These are phyloP conservation scores for Thymus mandschuricus DNA, from an alignment of 257 asterid species.

Conservation along the genomic window DNA sequence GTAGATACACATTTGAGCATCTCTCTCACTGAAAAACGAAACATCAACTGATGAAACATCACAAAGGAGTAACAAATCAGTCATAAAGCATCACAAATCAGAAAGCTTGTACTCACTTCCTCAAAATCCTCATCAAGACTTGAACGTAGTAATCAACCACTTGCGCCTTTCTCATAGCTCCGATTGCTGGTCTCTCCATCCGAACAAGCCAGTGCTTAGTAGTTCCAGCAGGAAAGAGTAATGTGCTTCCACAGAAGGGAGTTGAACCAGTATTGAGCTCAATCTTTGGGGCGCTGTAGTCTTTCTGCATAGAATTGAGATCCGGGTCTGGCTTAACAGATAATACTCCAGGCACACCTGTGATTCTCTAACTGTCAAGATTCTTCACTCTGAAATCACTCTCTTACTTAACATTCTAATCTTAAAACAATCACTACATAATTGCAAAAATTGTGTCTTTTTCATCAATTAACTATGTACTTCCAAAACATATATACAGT, in stretches of 20 bases:
- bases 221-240: constrained; percentile 65
- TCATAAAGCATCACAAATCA: not conserved
- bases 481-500: constrained; percentile 1
- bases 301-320: constrained; percentile 52
- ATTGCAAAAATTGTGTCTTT: not conserved
- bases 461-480: constrained; percentile 7
- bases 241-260: constrained; percentile 33
- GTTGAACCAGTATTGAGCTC: constrained; percentile 39
- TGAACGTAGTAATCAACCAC: constrained; percentile 83
- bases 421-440: not conserved
- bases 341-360: constrained; percentile 70
- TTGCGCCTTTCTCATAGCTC: constrained; percentile 58
- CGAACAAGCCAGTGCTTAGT: constrained; percentile 79
- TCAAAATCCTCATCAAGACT: constrained; percentile 68
- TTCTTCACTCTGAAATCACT: constrained; percentile 6
- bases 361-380: constrained; percentile 19
- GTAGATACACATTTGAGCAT: constrained; percentile 95
- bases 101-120: constrained; percentile 64
- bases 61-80: not conserved
- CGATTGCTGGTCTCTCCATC: constrained; percentile 67
- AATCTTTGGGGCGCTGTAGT: constrained; percentile 46
- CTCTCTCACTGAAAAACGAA: constrained; percentile 63
- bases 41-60: constrained; percentile 25
- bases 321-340: constrained; percentile 76
- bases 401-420: not conserved